Conservation (phyloP, 2,329 filamentous ascomycete species). For the Xylariaceae sp. region DNA sequence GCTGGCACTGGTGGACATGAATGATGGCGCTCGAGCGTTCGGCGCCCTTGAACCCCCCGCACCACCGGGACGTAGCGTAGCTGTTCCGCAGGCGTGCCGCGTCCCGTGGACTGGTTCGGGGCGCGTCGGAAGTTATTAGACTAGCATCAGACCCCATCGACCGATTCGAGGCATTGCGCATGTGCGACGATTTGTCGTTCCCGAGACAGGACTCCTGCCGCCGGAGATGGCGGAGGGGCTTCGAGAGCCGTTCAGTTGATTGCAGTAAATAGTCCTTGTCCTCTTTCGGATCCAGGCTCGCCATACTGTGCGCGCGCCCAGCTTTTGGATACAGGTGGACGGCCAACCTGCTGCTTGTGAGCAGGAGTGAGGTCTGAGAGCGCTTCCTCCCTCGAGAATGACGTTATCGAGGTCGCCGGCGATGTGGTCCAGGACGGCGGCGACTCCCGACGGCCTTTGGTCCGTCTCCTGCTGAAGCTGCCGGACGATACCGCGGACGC, state of each 20-base stretch:
- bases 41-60: background rate
- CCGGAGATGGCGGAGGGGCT: background rate
- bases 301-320: background rate
- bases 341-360: background rate
- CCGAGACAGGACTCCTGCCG: no score
- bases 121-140: background rate
- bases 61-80: background rate
- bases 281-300: background rate
- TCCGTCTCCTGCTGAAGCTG: background rate
- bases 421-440: background rate
- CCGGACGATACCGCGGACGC: background rate
- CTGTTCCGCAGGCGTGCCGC: background rate
- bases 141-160: no score
- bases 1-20: background rate
- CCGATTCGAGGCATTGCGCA: background rate
- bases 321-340: background rate
- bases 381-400: background rate
- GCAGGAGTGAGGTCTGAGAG: background rate
- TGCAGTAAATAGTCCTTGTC: conserved; percentile 1
- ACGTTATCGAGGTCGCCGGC: background rate
- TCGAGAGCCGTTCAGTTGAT: background rate
- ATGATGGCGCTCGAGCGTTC: background rate
- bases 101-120: background rate
- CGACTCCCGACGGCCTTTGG: background rate
- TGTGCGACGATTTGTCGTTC: no score